Percentiles rank a stretch among this genome's conserved stretches.
These are phyloP conservation scores for Conoideocrella luteorostrata DNA, from an alignment of 2,329 filamentous ascomycete genomes.

Conservation along the genomic window DNA sequence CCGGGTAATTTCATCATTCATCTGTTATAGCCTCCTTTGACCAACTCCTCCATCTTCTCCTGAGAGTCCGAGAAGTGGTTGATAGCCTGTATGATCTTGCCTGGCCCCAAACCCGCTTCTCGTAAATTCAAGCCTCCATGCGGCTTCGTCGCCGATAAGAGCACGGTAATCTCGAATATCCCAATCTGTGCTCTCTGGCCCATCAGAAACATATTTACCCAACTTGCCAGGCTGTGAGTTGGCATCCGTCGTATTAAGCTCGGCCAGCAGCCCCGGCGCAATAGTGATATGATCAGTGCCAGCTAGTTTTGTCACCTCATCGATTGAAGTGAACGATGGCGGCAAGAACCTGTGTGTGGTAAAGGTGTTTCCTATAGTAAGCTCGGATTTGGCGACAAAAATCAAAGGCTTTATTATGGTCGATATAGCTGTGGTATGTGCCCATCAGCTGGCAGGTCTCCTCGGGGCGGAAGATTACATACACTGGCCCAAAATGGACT, in stretches of 20 bases:
- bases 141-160: constrained; percentile 33
- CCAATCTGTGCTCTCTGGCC: constrained; percentile 21
- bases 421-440: constrained; percentile 43
- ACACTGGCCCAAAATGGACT: constrained; percentile 51
- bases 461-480: constrained; percentile 14
- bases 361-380: constrained; percentile 39
- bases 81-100: constrained; percentile 47
- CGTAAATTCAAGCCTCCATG: constrained; percentile 45
- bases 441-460: too few species aligned
- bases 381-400: constrained; percentile 45
- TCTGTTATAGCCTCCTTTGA: too few species aligned
- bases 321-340: constrained; percentile 50
- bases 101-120: constrained; percentile 38
- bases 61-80: constrained; percentile 54
- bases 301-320: constrained; percentile 52
- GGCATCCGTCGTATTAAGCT: constrained; percentile 33
- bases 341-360: constrained; percentile 45
- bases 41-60: constrained; percentile 37
- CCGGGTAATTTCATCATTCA: too few species aligned
- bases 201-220: constrained; percentile 17
- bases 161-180: constrained; percentile 15
- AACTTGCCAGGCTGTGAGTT: constrained; percentile 11
- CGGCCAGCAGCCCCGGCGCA: constrained; percentile 42
- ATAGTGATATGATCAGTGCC: constrained; percentile 55
- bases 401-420: constrained; percentile 41